These are phyloP conservation scores for Melastoma candidum DNA, from an alignment of 441 rosid species.

Conservation along the genomic window DNA sequence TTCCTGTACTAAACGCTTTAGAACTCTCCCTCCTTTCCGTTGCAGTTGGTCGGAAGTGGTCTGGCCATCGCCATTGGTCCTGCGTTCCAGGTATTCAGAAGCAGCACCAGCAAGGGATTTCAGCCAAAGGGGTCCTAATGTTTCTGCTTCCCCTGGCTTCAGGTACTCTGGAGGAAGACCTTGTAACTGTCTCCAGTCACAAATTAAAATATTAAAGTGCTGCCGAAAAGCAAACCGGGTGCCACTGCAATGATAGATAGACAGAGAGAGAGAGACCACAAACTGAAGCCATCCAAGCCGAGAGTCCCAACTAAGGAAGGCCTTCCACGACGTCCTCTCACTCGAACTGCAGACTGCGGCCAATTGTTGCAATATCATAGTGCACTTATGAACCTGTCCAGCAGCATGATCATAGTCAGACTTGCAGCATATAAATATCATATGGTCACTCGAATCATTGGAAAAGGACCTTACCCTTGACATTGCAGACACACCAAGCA, in stretches of 20 bases:
- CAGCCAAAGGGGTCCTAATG: conserved; percentile 69
- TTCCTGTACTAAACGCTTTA: conserved; percentile 80
- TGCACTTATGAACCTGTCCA: conserved; percentile 79
- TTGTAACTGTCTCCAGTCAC: conserved; percentile 45
- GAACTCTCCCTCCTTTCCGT: conserved; percentile 86
- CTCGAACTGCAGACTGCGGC: conserved; percentile 88
- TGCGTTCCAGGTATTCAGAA: conserved; percentile 64
- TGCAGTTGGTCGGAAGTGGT: conserved; percentile 67
- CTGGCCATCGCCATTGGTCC: conserved; percentile 44
- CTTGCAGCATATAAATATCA: too few relatives aligned
- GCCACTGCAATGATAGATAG: conserved; percentile 7
- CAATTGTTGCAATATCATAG: conserved; percentile 83
- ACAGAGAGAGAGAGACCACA: conserved; percentile 53
- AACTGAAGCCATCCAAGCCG: conserved; percentile 80
- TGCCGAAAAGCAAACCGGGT: not conserved
- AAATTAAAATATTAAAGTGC: conserved; percentile 1
- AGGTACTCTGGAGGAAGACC: conserved; percentile 82
- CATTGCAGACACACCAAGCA: conserved; percentile 98
- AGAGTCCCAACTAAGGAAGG: conserved; percentile 71
- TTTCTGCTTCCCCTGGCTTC: conserved; percentile 79
- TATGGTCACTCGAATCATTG: not conserved
- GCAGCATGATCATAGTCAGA: not conserved
- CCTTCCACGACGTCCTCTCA: conserved; percentile 69
- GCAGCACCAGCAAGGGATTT: conserved; percentile 83
- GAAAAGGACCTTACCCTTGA: conserved; percentile 58